Evolutionary conservation across 1,139 yeast genomes (phyloP), one percentile per base, ranked within the genome.

Genomic region (Taphrina pruni): DNA sequence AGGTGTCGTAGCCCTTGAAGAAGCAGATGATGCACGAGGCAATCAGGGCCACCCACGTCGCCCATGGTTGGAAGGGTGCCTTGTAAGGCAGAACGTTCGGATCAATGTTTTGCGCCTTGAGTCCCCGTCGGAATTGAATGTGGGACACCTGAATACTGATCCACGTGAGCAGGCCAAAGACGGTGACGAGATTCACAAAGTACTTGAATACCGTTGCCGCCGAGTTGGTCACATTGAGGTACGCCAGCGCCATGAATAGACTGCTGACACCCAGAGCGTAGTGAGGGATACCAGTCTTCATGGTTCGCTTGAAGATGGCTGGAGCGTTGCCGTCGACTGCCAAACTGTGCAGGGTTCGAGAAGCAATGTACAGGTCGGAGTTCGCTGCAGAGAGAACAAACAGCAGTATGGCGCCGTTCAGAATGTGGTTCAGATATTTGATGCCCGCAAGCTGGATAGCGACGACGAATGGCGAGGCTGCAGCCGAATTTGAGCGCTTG

Each of bases 301-400:
- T 96, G 75, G 89, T 85, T 79, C 89, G 90, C 72, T 87, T 89
- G 70, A 87, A 84, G 74, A 85, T 80, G 75, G 83, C 82, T 74
- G 97, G 97, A 36, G 95, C 93, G 78, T 86, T 87, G 43, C 92
- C 90, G 75, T 90, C 88, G 73, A 88, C 88, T 60, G 97, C 90
- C 73, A 92, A 82, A 14, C 96, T 89, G 72, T 89, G 88, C 73
- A 91, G 79, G 32, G 96, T 87, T 83, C 97, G 86, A 48, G 96
- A 89, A 70, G 92, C 86, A 43, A 88, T 96, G 79, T 85, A 87
- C 52, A 89, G 86, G 32, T 91, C 86, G 1, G 95, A 88, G 76
- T 90, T 90, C 71, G 91, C 90, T 52, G 84, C 90, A 20, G 89
- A 86, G 71, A 86, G 77, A 66, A 88, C 89, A n/a, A 91, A 87